Evolutionary conservation across 768 basidiomycete species (phyloP).

Genomic region (Chlorophyllum brunneum): DNA sequence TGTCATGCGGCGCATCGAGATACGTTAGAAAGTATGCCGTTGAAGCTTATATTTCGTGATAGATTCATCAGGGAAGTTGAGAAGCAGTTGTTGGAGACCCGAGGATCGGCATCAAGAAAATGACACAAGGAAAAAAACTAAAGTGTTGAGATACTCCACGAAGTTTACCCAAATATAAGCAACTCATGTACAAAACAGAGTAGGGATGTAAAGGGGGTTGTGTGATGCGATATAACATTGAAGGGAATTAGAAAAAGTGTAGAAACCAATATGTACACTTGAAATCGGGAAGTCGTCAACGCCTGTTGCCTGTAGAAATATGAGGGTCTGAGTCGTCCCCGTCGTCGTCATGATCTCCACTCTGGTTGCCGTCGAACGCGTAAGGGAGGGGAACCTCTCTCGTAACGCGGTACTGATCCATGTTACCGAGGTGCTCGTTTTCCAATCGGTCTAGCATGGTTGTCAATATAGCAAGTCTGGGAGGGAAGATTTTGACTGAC

Average conservation of each 20-base stretch:
- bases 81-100: too few species aligned
- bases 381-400: conserved; percentile 86
- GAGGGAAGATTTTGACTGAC: conserved; percentile 39
- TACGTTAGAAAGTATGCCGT: too few species aligned
- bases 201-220: too few species aligned
- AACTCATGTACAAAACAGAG: too few species aligned
- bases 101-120: too few species aligned
- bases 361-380: conserved; percentile 46
- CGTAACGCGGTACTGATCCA: conserved; percentile 88
- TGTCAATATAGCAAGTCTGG: neutral
- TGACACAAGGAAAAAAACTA: too few species aligned
- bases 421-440: conserved; percentile 91
- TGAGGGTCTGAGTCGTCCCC: conserved; percentile 17
- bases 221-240: too few species aligned
- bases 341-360: conserved; percentile 42
- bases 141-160: too few species aligned
- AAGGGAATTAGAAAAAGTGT: neutral
- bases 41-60: too few species aligned
- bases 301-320: neutral
- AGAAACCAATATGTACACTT: neutral
- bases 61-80: too few species aligned
- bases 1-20: too few species aligned
- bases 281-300: neutral
- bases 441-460: conserved; percentile 26
- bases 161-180: too few species aligned